Evolutionary conservation across 2,329 filamentous ascomycete species (phyloP).

Genomic region (Cyphellophora attinorum): DNA sequence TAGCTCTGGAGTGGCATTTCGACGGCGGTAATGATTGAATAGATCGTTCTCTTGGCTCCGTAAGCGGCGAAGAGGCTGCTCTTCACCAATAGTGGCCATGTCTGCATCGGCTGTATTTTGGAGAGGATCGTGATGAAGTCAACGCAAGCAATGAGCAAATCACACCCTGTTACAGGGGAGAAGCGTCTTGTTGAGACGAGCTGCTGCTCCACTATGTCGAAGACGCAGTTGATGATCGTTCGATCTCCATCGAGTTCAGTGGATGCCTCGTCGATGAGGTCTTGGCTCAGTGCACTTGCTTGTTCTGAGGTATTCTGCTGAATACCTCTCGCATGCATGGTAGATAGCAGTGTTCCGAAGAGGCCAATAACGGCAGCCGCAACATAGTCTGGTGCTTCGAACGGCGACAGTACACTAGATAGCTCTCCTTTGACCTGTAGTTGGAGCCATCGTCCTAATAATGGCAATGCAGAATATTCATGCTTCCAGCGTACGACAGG

Average conservation of each 20-base stretch:
- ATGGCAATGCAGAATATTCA: slow-evolving; percentile 67
- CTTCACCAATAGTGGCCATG: slow-evolving; percentile 82
- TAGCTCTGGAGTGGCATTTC: slow-evolving; percentile 71
- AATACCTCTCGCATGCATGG: slow-evolving; percentile 10
- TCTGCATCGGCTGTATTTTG: slow-evolving; percentile 63
- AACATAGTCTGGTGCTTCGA: slow-evolving; percentile 49
- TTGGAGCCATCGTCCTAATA: slow-evolving; percentile 61
- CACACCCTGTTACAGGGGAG: slow-evolving; percentile 16
- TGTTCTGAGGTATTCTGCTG: slow-evolving; percentile 17
- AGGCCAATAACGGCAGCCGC: slow-evolving; percentile 65
- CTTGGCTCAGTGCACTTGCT: slow-evolving; percentile 27
- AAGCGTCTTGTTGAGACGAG: slow-evolving; percentile 37
- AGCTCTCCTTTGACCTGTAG: slow-evolving; percentile 34
- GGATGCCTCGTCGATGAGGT: slow-evolving; percentile 40
- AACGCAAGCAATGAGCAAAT: slow-evolving; percentile 64
- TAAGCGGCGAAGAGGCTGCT: slow-evolving; percentile 71
- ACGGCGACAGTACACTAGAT: slow-evolving; percentile 38
- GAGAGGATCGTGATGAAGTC: slow-evolving; percentile 70
- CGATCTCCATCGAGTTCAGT: slow-evolving; percentile 35
- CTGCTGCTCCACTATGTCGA: slow-evolving; percentile 72
- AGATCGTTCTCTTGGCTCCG: slow-evolving; percentile 65
- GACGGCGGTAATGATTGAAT: slow-evolving; percentile 67
- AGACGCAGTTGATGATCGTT: slow-evolving; percentile 73
- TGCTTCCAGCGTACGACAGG: slow-evolving; percentile 67
- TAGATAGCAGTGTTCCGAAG: slow-evolving; percentile 59